Evolutionary conservation across 1,139 yeast species (phyloP).

Genomic region (Kodamaea alishanica): DNA sequence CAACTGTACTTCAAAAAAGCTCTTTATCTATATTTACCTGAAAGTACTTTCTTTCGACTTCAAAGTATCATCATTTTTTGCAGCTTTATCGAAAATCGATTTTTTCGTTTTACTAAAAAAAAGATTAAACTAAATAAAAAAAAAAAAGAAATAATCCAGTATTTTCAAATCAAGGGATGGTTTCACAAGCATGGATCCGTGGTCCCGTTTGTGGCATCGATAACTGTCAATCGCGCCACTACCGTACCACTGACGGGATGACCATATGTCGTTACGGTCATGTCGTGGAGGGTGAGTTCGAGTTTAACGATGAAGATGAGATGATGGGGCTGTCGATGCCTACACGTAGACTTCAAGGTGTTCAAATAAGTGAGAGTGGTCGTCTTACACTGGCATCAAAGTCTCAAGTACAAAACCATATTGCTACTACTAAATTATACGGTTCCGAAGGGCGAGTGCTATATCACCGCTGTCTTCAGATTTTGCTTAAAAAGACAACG

Average conservation of each 20-base stretch:
- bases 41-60: too few species aligned
- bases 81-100: too few species aligned
- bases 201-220: conserved; percentile 89
- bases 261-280: conserved; percentile 88
- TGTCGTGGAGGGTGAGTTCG: conserved; percentile 76
- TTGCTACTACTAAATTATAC: conserved; percentile 22
- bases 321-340: conserved; percentile 35
- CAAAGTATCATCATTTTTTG: too few species aligned
- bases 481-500: conserved; percentile 49
- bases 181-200: conserved; percentile 44
- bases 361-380: conserved; percentile 14
- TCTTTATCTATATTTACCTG: too few species aligned
- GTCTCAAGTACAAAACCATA: not conserved
- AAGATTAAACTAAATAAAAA: too few species aligned
- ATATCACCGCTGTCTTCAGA: conserved; percentile 52
- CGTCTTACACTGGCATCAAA: conserved; percentile 9
- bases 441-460: conserved; percentile 54
- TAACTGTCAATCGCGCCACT: conserved; percentile 78
- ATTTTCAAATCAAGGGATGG: too few species aligned
- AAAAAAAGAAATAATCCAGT: too few species aligned
- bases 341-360: conserved; percentile 56
- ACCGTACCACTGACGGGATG: conserved; percentile 70
- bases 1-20: too few species aligned
- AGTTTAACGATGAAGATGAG: conserved; percentile 74
- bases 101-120: too few species aligned